Conservation (phyloP, 2,329 filamentous ascomycete genomes). For the Periconia sp. region DNA sequence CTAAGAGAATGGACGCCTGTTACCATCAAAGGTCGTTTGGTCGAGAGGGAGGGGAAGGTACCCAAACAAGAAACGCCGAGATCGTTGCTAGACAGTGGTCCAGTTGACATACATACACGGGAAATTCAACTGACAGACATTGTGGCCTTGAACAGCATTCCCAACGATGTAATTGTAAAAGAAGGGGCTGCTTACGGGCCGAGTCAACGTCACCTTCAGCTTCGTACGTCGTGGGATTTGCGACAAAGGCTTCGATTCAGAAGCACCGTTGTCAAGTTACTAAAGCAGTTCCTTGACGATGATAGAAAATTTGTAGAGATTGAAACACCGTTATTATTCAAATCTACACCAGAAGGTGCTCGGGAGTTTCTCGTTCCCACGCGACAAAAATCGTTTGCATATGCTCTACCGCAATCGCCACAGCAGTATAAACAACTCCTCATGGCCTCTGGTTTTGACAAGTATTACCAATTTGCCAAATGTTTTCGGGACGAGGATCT, state of each 20-base stretch:
- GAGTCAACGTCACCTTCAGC: conserved; percentile 77
- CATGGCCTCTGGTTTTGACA: conserved; percentile 82
- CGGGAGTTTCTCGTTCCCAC: conserved; percentile 94
- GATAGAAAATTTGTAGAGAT: conserved; percentile 69
- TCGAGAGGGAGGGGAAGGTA: not conserved
- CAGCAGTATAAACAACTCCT: conserved; percentile 99
- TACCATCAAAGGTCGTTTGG: conserved; percentile 53
- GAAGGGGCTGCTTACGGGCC: conserved; percentile 72
- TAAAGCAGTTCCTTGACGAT: conserved; percentile 47
- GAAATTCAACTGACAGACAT: conserved; percentile 67
- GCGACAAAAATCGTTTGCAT: conserved; percentile 72
- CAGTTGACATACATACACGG: conserved; percentile 26
- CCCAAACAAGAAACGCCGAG: not conserved
- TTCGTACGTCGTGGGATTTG: conserved; percentile 72
- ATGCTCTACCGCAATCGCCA: conserved; percentile 92
- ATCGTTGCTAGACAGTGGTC: not conserved
- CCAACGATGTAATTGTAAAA: conserved; percentile 75
- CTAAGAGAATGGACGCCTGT: conserved; percentile 58
- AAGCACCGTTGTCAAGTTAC: conserved; percentile 15
- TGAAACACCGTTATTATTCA: conserved; percentile 93
- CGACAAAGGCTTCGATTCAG: conserved; percentile 60
- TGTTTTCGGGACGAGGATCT: conserved; percentile 97
- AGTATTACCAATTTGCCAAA: conserved; percentile 89
- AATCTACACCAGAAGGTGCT: conserved; percentile 94
- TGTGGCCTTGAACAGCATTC: conserved; percentile 70